These are phyloP conservation scores for Yamadazyma dushanensis DNA, from an alignment of 1,139 yeast species.

Conservation along the genomic window DNA sequence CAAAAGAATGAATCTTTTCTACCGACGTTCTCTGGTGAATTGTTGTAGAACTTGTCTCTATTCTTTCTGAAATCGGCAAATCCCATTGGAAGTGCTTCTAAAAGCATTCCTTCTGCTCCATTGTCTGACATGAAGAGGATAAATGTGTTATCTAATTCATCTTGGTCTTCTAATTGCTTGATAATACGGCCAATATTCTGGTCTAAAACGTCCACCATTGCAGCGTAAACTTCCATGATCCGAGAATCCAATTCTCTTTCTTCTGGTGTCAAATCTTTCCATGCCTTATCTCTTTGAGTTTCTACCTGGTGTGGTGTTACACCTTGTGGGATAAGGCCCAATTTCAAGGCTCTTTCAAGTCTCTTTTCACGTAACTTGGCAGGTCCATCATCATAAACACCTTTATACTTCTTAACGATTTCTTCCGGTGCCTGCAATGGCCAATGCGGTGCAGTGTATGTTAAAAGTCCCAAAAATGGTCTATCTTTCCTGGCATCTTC, in stretches of 20 bases:
- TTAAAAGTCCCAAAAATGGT: conserved; percentile 54
- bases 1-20: conserved; percentile 47
- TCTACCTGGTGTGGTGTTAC: conserved; percentile 47
- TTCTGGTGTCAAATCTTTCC: conserved; percentile 39
- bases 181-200: conserved; percentile 48
- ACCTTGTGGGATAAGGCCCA: conserved; percentile 46
- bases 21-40: conserved; percentile 49
- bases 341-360: conserved; percentile 36
- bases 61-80: conserved; percentile 25
- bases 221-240: conserved; percentile 58
- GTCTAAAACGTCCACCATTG: conserved; percentile 60
- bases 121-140: conserved; percentile 59
- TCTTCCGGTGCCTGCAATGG: conserved; percentile 58
- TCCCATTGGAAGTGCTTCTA: conserved; percentile 52
- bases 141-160: conserved; percentile 52
- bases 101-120: conserved; percentile 60
- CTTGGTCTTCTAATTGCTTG: conserved; percentile 34
- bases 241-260: conserved; percentile 37
- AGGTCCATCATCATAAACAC: conserved; percentile 52
- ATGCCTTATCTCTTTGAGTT: conserved; percentile 35
- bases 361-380: conserved; percentile 39
- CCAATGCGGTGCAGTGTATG: conserved; percentile 66
- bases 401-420: conserved; percentile 46
- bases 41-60: conserved; percentile 35
- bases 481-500: conserved; percentile 30